Base-by-base conservation (phyloP, 2,329 filamentous ascomycete genomes). In the Xylaria sp. region DNA sequence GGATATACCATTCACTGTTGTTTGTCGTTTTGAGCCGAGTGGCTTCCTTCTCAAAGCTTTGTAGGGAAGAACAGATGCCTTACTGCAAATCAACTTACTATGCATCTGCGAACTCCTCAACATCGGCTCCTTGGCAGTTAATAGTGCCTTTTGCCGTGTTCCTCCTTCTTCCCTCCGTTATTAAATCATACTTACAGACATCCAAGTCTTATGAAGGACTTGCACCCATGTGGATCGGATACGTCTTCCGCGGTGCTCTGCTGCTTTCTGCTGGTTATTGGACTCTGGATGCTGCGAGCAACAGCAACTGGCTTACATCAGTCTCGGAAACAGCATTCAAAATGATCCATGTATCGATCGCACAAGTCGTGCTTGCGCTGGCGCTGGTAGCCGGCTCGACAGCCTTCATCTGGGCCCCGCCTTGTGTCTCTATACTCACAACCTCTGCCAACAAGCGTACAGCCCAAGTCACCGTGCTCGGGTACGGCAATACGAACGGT, bases 61-160 rank as follows among this genome's bases (percentile, higher is more conserved):
- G 96, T 79, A 91, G 96, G 67, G 96, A 99, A 80, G 96, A 99
- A 82, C 96, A 99, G 82, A 98, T 98, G 93, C 96, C 96, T 0
- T 97, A 92, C 82, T 99, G 96, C 84, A 90, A 89, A 63, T 97
- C 95, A 1, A 98, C 96, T 0, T 99, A 98, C 83, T 99, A 99
- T 78, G 92, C 94, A 4, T 98, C 95, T 0, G 89, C 91, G 10
- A 93, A 91, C 2, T 97, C 95, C 0, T 98, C 96, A 0, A 98
- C 94, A 0, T 98, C 95, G 2, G 93, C 95, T 0, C 87, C 90
- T 1, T 98, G 94, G 94, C 95, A 98, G 80, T 86, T 98, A 20
- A 81, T 85, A 8, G 91, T 98, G 57, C 94, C 95, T 0, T 92
- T 94, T 75, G 76, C 88, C n/a, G 87, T 94, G 10, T 90, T 91